A percentile compares a stretch with the other conserved stretches of the same genome.
These are phyloP conservation scores for Blastobotrys aristatus DNA, from an alignment of 1,139 yeast species.

Conservation along the genomic window DNA sequence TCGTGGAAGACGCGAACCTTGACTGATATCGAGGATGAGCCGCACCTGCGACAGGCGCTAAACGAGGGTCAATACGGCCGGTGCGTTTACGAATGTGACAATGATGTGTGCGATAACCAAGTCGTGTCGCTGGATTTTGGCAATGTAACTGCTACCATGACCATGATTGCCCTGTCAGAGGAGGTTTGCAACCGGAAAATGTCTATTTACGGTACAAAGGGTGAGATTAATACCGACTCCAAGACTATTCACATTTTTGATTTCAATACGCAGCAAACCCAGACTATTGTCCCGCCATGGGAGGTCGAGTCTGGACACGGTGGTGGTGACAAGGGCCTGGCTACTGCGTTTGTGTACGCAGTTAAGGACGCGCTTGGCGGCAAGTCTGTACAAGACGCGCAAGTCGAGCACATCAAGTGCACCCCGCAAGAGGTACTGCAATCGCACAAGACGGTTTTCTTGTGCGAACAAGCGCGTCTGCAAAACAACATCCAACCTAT, in stretches of 20 bases:
- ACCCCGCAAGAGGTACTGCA: constrained; percentile 26
- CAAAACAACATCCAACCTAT: constrained; percentile 18
- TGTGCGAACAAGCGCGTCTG: constrained; percentile 27
- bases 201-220: constrained; percentile 27
- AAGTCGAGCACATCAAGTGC: constrained; percentile 21
- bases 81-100: constrained; percentile 28
- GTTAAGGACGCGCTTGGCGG: constrained; percentile 21
- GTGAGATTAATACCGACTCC: constrained; percentile 27
- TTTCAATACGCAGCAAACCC: constrained; percentile 22
- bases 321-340: constrained; percentile 29
- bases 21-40: constrained; percentile 27
- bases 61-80: constrained; percentile 25
- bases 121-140: constrained; percentile 25
- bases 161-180: constrained; percentile 28
- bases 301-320: constrained; percentile 28
- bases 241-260: constrained; percentile 24
- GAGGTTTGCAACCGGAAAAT: constrained; percentile 27
- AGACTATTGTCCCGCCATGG: constrained; percentile 15
- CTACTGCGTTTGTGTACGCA: constrained; percentile 26
- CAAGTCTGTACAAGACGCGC: constrained; percentile 22
- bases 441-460: constrained; percentile 27
- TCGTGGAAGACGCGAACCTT: constrained; percentile 18
- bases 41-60: constrained; percentile 23
- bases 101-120: constrained; percentile 30
- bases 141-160: constrained; percentile 27